Evolutionary conservation across 192 early-diverging fungal genomes (phyloP).

Genomic region (Gamsiella multidivaricata): DNA sequence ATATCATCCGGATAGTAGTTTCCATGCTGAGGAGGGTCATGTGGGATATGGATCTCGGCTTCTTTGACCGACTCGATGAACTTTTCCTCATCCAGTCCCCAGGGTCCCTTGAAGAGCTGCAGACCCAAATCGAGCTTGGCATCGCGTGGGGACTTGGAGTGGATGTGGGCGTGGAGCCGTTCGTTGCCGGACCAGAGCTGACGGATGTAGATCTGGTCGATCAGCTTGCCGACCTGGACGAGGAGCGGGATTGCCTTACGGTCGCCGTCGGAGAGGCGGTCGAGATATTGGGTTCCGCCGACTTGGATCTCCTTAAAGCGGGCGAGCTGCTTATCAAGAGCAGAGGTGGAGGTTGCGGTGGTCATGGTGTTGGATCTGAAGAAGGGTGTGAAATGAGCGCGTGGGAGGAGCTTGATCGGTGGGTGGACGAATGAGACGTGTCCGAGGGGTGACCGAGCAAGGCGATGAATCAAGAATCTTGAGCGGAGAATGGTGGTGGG

Average conservation of each 20-base stretch:
- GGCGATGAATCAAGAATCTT: constrained; percentile 1
- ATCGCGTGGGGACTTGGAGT: constrained; percentile 35
- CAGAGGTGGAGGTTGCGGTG: constrained; percentile 7
- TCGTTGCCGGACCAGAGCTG: constrained; percentile 76
- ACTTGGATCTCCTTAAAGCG: constrained; percentile 52
- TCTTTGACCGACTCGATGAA: constrained; percentile 48
- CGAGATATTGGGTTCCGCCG: constrained; percentile 60
- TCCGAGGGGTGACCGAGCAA: constrained; percentile 15
- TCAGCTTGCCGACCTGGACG: constrained; percentile 67
- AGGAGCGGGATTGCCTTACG: constrained; percentile 70
- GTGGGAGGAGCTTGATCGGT: too few relatives aligned
- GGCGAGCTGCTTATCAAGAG: constrained; percentile 47
- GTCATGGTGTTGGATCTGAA: constrained; percentile 22
- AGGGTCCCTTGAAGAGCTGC: constrained; percentile 75
- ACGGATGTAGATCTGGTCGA: constrained; percentile 70
- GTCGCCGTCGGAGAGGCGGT: constrained; percentile 66
- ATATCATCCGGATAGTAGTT: constrained; percentile 83
- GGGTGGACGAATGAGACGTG: neutral
- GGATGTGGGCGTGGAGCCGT: constrained; percentile 61
- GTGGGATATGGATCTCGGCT: constrained; percentile 29
- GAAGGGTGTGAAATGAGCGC: too few relatives aligned
- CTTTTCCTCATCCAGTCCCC: constrained; percentile 62
- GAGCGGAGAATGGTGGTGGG: constrained; percentile 25
- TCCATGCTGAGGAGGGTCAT: constrained; percentile 61
- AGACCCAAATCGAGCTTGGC: constrained; percentile 61